Base-by-base conservation (phyloP, 169 alveolate species). In the Cryptosporidium parvum region DNA sequence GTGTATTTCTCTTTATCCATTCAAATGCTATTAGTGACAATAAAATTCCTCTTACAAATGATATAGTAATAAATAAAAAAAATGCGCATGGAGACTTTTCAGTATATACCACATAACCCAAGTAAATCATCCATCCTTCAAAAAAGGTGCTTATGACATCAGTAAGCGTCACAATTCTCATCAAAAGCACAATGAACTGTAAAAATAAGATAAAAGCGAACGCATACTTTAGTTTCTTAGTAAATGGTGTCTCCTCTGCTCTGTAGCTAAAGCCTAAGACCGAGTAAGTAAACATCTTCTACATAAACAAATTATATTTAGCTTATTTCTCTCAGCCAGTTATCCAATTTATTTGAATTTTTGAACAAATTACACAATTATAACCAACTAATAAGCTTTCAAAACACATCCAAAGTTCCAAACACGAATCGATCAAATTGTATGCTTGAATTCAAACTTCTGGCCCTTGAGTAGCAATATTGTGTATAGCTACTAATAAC, bases 101-200 rank as follows among this genome's bases (percentile, higher is more conserved):
- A 26, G 75, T 18, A 80, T 80, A 80, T 26, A 67, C 89, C 23
- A 80, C 89, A 39, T 80, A 80, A 10, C 89, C 89, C 35, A 80
- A 65, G 44, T 80, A 80, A 45, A 80, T 33, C 56, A 80, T 62
- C 75, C 73, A 80, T 45, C 45, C 45, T 44, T 80, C 89, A 37
- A 80, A 37, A 80, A 80, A 80, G 8, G 62, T 58, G 10, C 52
- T 48, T 9, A 48, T 59, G 39, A 73, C 44, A 80, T 80, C 89
- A 5, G 89, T 80, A 26, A 80, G 37, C 8, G 69, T 80, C 42
- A 45, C 65, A 21, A 80, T 37, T 37, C 89, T 80, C 52, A 80
- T 21, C 18, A 59, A 2, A 1, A 39, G 51, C 18, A 80, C 18
- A 31, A 65, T 65, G 26, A 42, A 80, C 48, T 80, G 89, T 3